A percentile compares a stretch with the other conserved stretches of the same genome.
These are phyloP conservation scores for Termitomyces sp. DNA, from an alignment of 768 basidiomycete species.

Conservation along the genomic window DNA sequence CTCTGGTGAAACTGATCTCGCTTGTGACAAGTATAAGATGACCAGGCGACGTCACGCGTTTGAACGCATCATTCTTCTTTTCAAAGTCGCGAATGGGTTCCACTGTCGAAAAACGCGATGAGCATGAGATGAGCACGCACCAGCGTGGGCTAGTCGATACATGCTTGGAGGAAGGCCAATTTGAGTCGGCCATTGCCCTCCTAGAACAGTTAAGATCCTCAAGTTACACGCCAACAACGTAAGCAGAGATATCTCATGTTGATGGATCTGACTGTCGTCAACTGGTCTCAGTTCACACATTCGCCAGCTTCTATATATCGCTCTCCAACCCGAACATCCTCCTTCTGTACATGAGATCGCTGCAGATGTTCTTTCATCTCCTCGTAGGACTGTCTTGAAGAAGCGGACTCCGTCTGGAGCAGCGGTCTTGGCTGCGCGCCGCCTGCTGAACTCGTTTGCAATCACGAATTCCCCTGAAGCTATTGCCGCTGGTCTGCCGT, in stretches of 20 bases:
- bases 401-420: conserved; percentile 32
- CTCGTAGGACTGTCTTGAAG: conserved; percentile 40
- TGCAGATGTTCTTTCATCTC: conserved; percentile 32
- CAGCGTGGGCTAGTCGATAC: conserved; percentile 59
- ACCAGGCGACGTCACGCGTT: background rate
- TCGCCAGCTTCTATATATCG: conserved; percentile 62
- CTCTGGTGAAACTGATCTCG: background rate
- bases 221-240: conserved; percentile 55
- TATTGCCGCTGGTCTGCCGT: conserved; percentile 50
- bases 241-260: conserved; percentile 19
- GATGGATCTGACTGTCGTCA: background rate
- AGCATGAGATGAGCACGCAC: conserved; percentile 40
- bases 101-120: conserved; percentile 12
- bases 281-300: conserved; percentile 45
- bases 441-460: conserved; percentile 48
- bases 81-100: background rate
- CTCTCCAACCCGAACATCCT: conserved; percentile 49
- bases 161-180: conserved; percentile 74
- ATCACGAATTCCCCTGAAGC: conserved; percentile 50
- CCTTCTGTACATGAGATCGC: conserved; percentile 18
- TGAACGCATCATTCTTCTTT: background rate
- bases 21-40: background rate
- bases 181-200: conserved; percentile 57
- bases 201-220: conserved; percentile 58
- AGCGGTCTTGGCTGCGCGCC: conserved; percentile 46